Evolutionary conservation across 495 filamentous ascomycete species (phyloP), one percentile per base, ranked within the genome.

Genomic region (Xylaria nigripes): DNA sequence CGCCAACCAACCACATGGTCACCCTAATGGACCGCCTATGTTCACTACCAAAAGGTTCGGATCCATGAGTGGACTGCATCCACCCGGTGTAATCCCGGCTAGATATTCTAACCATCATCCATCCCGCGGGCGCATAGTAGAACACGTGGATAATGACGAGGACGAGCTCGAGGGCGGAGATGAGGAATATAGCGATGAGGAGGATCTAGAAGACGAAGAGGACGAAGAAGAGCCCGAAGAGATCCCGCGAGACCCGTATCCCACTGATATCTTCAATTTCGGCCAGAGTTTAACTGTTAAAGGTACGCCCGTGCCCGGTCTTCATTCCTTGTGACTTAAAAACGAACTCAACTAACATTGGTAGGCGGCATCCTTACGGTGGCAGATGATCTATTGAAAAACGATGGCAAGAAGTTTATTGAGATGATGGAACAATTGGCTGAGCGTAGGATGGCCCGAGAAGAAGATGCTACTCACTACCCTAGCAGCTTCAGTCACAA

Each of bases 391-490:
- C 77, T 99, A 47, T 79, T 99, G 29, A 96, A 97, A 70, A 99
- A 99, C 68, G 93, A 99, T 68, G 93, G 93, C 66, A 95, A 95
- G 70, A 95, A 96, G 66, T 99, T 99, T 76, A 99, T 99, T 70
- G 93, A 99, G 70, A 97, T 99, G 93, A 99, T 99, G 94, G 93
- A 99, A 68, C 91, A 96, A 68, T 81, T 99, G 61, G 94, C 93
- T 10, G 94, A 99, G 71, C 86, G 92, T 54, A 83, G 93, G 58
- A 96, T 99, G 91, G 86, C 89, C 60, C 84, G 93, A 30, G 93
- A 98, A 72, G 90, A 96, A 66, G 88, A 89, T 15, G 84, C 86
- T 62, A 86, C 82, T 54, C 82, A 85, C 65, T 77, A 72, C 50
- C 72, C 76, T 56, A 82, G 85, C 57, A 80, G 76, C 46, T 86